Conservation (phyloP, 2,329 filamentous ascomycete species). For the Xylaria sp. region DNA sequence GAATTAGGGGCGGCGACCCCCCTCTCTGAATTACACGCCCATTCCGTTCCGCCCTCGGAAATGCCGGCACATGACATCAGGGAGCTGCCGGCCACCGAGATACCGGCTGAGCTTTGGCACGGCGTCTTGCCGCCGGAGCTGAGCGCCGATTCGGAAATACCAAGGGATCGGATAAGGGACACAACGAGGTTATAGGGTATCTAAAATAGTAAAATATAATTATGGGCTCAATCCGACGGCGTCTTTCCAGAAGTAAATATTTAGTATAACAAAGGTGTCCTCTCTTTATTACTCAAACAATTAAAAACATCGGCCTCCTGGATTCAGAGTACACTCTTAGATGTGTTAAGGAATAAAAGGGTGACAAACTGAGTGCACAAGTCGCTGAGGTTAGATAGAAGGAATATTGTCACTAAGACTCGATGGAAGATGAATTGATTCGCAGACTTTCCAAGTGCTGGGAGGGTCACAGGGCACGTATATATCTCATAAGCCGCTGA, state of each 20-base stretch:
- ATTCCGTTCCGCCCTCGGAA: neutral
- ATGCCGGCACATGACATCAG: slow-evolving; percentile 7
- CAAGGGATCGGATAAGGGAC: neutral
- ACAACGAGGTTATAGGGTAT: slow-evolving; percentile 10
- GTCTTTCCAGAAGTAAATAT: neutral
- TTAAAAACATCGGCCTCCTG: no score
- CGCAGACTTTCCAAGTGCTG: neutral
- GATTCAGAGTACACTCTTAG: no score
- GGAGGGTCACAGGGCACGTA: neutral
- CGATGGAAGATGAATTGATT: no score
- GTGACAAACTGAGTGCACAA: no score
- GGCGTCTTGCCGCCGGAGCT: slow-evolving; percentile 29
- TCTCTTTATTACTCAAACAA: no score
- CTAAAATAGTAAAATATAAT: slow-evolving; percentile 12
- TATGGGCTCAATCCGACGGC: neutral
- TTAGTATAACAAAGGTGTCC: no score
- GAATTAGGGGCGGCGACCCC: neutral
- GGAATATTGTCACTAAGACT: no score
- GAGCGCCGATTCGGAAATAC: slow-evolving; percentile 26
- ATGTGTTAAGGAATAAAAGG: no score
- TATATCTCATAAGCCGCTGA: neutral
- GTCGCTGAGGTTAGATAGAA: no score
- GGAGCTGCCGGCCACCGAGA: slow-evolving; percentile 21
- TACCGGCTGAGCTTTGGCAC: slow-evolving; percentile 28
- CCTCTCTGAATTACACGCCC: slow-evolving; percentile 18